These are phyloP conservation scores for Crassisporium funariophilum DNA, from an alignment of 768 basidiomycete species.

Conservation along the genomic window DNA sequence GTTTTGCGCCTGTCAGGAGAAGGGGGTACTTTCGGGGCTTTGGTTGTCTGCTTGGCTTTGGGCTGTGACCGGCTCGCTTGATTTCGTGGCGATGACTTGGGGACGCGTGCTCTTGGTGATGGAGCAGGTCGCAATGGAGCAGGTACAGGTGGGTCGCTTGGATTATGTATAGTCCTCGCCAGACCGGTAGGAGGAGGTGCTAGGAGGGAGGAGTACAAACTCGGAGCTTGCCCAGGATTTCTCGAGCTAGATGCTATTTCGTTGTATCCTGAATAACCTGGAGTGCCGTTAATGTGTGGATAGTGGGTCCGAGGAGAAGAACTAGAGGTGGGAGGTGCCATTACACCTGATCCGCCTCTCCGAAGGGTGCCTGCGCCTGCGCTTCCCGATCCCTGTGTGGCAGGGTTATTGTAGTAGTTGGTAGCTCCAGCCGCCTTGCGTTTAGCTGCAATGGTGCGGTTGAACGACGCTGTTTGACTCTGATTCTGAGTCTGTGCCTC, in stretches of 20 bases:
- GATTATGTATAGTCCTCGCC: conserved; percentile 79
- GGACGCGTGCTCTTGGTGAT: conserved; percentile 44
- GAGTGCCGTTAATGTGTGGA: conserved; percentile 35
- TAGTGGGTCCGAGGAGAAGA: conserved; percentile 48
- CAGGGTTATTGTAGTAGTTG: conserved; percentile 54
- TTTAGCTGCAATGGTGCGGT: conserved; percentile 60
- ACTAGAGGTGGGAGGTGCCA: conserved; percentile 45
- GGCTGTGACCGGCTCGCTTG: conserved; percentile 51
- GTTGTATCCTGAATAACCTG: conserved; percentile 32
- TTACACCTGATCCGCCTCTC: conserved; percentile 44
- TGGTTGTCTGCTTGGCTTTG: conserved; percentile 38
- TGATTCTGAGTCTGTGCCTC: conserved; percentile 59
- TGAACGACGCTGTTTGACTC: conserved; percentile 41
- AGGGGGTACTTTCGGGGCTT: conserved; percentile 29
- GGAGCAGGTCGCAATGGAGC: conserved; percentile 49
- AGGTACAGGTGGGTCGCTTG: conserved; percentile 65
- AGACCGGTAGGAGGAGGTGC: conserved; percentile 77
- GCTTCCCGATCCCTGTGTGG: conserved; percentile 47
- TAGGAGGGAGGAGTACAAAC: conserved; percentile 73
- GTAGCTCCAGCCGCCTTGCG: conserved; percentile 49
- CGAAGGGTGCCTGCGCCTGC: conserved; percentile 29
- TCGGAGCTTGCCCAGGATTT: conserved; percentile 48
- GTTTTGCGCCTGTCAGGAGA: conserved; percentile 46
- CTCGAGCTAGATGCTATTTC: conserved; percentile 35
- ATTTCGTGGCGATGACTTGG: conserved; percentile 43